Percentiles rank a stretch among this genome's conserved stretches.
Evolutionary conservation across 1,284 basidiomycete genomes (phyloP).

Genomic region (Trichosporon coremiiforme): DNA sequence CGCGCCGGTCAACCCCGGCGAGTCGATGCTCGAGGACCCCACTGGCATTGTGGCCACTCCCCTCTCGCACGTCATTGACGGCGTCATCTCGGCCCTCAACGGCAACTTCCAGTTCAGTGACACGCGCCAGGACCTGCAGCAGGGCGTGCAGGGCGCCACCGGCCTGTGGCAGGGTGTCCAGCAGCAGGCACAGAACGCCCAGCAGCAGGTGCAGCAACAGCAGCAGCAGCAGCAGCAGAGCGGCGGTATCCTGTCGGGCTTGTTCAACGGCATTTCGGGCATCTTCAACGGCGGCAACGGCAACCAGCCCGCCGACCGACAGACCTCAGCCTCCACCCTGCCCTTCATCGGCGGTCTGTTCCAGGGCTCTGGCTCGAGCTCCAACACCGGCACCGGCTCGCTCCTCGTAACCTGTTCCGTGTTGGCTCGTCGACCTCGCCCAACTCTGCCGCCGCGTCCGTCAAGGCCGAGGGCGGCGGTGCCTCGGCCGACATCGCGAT

Average conservation of each 20-base stretch:
- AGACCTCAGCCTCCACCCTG: not conserved
- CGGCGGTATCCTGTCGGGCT: not conserved
- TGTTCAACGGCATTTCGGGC: not conserved
- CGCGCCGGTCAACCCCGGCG: not conserved
- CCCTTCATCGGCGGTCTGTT: conserved; percentile 9
- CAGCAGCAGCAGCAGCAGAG: not conserved
- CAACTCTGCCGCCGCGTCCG: not conserved
- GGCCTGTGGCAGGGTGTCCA: not conserved
- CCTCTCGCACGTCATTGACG: conserved; percentile 5
- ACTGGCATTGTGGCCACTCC: not conserved
- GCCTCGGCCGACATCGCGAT: not conserved
- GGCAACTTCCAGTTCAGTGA: conserved; percentile 1
- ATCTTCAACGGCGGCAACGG: not conserved
- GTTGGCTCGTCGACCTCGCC: not conserved
- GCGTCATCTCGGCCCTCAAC: conserved; percentile 4
- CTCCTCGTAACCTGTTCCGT: conserved; percentile 7
- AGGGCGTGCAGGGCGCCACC: not conserved
- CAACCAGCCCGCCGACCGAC: not conserved
- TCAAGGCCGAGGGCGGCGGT: not conserved
- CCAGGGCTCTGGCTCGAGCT: not conserved
- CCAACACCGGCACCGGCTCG: not conserved
- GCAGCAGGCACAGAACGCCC: not conserved
- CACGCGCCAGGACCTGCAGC: not conserved
- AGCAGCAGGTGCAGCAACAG: not conserved
- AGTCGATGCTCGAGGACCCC: conserved; percentile 1